Evolutionary conservation across 2,329 filamentous ascomycete species (phyloP).

Genomic region (Hirsutella thompsonii): DNA sequence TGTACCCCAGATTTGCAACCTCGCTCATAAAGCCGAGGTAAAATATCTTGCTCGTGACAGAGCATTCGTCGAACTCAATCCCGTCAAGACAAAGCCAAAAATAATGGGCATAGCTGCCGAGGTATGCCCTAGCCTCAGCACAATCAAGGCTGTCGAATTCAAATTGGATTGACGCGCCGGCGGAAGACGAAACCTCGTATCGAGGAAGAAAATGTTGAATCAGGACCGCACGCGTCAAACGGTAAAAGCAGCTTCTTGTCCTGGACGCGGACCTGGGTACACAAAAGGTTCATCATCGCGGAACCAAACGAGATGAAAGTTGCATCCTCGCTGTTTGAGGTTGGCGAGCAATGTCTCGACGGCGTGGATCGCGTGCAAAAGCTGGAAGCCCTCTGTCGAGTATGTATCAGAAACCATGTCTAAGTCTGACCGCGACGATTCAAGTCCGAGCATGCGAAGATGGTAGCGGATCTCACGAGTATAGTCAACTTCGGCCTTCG

Average conservation of each 20-base stretch:
- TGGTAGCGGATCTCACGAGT: conserved; percentile 10
- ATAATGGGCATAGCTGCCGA: conserved; percentile 40
- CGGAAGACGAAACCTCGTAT: conserved; percentile 12
- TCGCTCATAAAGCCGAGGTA: conserved; percentile 26
- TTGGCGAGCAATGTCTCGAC: conserved; percentile 56
- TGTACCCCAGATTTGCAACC: conserved; percentile 42
- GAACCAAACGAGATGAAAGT: conserved; percentile 62
- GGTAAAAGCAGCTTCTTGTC: conserved; percentile 32
- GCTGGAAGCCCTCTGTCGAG: conserved; percentile 45
- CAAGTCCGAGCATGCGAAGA: background rate
- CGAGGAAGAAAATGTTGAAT: conserved; percentile 44
- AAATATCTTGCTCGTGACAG: conserved; percentile 15
- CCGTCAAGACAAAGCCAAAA: conserved; percentile 62
- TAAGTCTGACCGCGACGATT: too few relatives aligned
- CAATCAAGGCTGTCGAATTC: conserved; percentile 28
- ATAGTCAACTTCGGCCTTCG: conserved; percentile 52
- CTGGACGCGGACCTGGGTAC: conserved; percentile 25
- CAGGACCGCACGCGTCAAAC: conserved; percentile 48
- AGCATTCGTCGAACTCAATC: conserved; percentile 9
- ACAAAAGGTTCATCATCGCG: conserved; percentile 41
- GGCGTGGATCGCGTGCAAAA: conserved; percentile 57
- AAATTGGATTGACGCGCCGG: conserved; percentile 21
- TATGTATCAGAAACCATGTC: background rate
- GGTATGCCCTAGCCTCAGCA: conserved; percentile 39
- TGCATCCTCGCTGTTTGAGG: conserved; percentile 50